Evolutionary conservation across 2,329 filamentous ascomycete genomes (phyloP).

Genomic region (Corynespora cassiicola): DNA sequence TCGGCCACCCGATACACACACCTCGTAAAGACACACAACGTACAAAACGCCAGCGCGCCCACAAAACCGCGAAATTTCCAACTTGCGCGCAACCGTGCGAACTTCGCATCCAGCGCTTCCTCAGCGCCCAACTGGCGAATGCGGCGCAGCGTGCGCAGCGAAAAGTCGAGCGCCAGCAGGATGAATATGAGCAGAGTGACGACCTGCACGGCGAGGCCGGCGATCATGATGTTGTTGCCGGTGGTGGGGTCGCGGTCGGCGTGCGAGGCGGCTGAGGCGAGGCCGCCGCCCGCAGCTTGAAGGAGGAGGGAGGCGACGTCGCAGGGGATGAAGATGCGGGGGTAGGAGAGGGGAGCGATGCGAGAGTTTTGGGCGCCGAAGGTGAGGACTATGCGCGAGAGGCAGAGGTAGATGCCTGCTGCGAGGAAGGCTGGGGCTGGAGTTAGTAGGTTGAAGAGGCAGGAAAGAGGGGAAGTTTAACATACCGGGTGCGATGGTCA

Average conservation of each 20-base stretch:
- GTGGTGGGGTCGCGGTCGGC: constrained; percentile 35
- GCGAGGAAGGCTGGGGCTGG: constrained; percentile 66
- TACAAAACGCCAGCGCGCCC: constrained; percentile 61
- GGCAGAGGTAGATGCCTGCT: constrained; percentile 71
- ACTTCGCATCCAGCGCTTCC: constrained; percentile 30
- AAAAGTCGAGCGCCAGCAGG: constrained; percentile 49
- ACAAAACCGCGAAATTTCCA: constrained; percentile 62
- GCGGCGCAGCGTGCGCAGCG: constrained; percentile 32
- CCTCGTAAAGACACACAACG: constrained; percentile 69
- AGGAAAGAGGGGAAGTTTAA: too few species aligned
- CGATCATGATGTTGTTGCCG: constrained; percentile 55
- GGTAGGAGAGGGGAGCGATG: constrained; percentile 53
- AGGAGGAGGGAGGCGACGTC: constrained; percentile 55
- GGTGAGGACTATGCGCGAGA: constrained; percentile 52
- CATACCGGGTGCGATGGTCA: constrained; percentile 60
- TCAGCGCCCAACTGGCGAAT: constrained; percentile 24
- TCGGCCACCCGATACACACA: constrained; percentile 72
- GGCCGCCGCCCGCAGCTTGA: constrained; percentile 53
- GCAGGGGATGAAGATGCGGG: constrained; percentile 58
- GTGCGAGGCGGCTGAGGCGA: constrained; percentile 45
- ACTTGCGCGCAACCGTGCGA: constrained; percentile 37
- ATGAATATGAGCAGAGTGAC: constrained; percentile 52
- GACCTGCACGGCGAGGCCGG: constrained; percentile 54
- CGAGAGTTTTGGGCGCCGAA: constrained; percentile 50
- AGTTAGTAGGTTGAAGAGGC: too few species aligned